Evolutionary conservation across 2,329 filamentous ascomycete genomes (phyloP).

Genomic region (Stagonosporopsis vannaccii): DNA sequence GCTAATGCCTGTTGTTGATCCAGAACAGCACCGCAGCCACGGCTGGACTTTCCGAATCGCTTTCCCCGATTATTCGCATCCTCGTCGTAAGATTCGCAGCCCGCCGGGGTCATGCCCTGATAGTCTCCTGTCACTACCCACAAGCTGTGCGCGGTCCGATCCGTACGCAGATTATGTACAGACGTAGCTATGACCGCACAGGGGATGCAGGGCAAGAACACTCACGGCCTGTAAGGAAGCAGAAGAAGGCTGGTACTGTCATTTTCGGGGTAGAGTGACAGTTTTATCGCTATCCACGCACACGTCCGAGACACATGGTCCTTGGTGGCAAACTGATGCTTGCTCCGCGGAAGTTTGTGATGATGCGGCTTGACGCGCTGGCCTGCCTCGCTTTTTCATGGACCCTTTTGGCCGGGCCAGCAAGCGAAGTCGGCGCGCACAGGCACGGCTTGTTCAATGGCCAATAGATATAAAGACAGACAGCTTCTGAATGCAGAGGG

Average conservation of each 20-base stretch:
- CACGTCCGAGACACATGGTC: background rate
- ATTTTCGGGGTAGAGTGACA: background rate
- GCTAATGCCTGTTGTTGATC: slow-evolving; percentile 9
- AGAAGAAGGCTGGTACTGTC: background rate
- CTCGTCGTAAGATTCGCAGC: background rate
- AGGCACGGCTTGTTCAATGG: too few species aligned
- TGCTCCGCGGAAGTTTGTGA: background rate
- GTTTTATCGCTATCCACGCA: background rate
- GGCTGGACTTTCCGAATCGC: background rate
- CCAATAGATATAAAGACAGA: background rate
- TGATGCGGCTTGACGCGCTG: background rate
- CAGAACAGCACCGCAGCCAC: slow-evolving; percentile 1
- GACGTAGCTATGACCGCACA: background rate
- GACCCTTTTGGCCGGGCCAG: background rate
- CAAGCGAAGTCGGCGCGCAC: background rate
- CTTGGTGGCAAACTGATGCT: background rate
- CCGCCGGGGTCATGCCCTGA: background rate
- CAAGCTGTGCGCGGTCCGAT: background rate
- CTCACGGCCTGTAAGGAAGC: background rate
- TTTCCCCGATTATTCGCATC: background rate
- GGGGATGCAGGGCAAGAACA: background rate
- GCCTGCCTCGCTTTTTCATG: background rate
- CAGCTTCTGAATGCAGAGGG: background rate
- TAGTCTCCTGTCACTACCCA: background rate
- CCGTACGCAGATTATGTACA: background rate